Conservation (phyloP, 2,329 filamentous ascomycete species). For the Emergomyces africanus region DNA sequence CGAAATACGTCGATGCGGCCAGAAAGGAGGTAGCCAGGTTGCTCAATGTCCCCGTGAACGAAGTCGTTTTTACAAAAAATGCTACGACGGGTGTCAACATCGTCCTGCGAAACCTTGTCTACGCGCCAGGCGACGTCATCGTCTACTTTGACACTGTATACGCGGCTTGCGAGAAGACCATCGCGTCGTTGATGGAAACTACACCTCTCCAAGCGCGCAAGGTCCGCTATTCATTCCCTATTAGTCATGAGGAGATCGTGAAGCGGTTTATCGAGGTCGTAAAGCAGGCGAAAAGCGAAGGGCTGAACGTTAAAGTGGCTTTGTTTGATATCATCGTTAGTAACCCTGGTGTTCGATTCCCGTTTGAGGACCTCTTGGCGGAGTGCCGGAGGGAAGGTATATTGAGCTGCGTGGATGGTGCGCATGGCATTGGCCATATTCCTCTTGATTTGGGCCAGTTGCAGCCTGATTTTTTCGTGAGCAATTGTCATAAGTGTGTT, state of each 20-base stretch:
- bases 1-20: conserved; percentile 48
- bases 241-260: conserved; percentile 55
- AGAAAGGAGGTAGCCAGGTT: conserved; percentile 52
- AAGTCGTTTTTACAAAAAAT: conserved; percentile 67
- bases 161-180: conserved; percentile 59
- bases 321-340: conserved; percentile 73
- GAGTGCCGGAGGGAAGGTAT: conserved; percentile 56
- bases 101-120: conserved; percentile 62
- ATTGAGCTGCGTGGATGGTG: conserved; percentile 67
- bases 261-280: conserved; percentile 49
- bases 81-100: conserved; percentile 60
- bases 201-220: conserved; percentile 37
- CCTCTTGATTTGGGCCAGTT: conserved; percentile 52
- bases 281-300: conserved; percentile 37
- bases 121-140: conserved; percentile 56
- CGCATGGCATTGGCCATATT: conserved; percentile 73
- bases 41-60: conserved; percentile 52
- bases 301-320: conserved; percentile 53
- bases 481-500: conserved; percentile 63
- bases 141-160: conserved; percentile 71
- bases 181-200: conserved; percentile 61
- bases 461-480: conserved; percentile 75
- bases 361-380: conserved; percentile 55
- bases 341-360: conserved; percentile 64
- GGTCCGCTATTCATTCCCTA: conserved; percentile 55